Conservation (phyloP, 306 rosid genomes). For the Macrotyloma uniflorum region DNA sequence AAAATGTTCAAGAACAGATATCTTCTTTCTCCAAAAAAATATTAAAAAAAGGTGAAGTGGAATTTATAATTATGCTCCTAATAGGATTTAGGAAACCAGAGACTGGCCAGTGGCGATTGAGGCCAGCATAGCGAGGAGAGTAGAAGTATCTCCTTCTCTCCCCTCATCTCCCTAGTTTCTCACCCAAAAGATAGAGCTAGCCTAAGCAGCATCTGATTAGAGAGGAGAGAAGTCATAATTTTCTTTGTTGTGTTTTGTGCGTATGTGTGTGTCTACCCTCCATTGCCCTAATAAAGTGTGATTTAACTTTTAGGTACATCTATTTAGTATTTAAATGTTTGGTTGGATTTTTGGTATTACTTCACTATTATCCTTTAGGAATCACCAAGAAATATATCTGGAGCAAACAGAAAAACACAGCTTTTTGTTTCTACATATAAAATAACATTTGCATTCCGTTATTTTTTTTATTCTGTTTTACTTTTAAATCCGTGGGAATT, state of each 20-base stretch:
- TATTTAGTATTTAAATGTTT: neutral
- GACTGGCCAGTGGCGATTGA: no score
- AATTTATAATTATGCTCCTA: neutral
- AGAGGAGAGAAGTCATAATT: neutral
- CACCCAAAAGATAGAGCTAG: neutral
- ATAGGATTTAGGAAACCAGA: neutral
- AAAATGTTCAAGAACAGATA: neutral
- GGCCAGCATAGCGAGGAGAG: neutral
- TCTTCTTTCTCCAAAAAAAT: neutral
- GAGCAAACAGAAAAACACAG: neutral
- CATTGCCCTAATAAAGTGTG: neutral
- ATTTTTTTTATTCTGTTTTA: neutral
- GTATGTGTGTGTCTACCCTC: neutral
- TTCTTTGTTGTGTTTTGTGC: neutral
- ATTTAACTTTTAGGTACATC: neutral
- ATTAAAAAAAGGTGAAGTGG: neutral
- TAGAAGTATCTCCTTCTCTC: neutral
- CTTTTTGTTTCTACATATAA: neutral
- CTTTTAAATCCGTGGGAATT: neutral
- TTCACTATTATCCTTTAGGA: neutral
- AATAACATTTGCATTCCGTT: neutral
- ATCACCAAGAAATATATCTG: neutral
- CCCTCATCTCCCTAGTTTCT: neutral
- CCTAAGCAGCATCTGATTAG: neutral
- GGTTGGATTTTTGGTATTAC: neutral